Evolutionary conservation across 1,284 basidiomycete species (phyloP).

Genomic region (Cronartium quercuum): DNA sequence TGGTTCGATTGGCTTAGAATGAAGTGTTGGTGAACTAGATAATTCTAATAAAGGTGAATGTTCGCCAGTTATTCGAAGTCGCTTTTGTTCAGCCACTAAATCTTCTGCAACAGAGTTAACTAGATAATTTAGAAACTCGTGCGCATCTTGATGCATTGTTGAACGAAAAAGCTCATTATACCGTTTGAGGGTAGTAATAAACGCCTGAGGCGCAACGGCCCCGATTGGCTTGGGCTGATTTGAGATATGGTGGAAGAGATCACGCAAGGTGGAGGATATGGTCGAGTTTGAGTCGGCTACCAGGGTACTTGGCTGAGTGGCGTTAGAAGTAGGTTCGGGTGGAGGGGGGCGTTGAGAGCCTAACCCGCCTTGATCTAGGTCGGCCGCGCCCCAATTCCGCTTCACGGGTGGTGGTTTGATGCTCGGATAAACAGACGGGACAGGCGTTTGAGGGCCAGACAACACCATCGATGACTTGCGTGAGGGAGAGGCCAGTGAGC

Average conservation of each 20-base stretch:
- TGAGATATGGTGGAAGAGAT: constrained; percentile 78
- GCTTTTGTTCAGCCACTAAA: constrained; percentile 51
- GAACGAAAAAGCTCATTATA: constrained; percentile 79
- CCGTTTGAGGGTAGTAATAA: constrained; percentile 82
- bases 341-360: background rate
- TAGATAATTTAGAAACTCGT: constrained; percentile 87
- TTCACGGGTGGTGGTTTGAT: background rate
- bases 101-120: constrained; percentile 91
- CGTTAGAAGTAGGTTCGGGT: background rate
- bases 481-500: background rate
- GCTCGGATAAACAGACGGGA: background rate
- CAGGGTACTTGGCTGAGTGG: background rate
- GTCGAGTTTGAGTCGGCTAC: constrained; percentile 53
- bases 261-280: constrained; percentile 79
- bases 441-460: background rate
- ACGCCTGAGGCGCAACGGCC: constrained; percentile 74
- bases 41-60: constrained; percentile 22
- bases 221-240: constrained; percentile 56
- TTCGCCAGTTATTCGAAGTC: background rate
- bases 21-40: constrained; percentile 28
- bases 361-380: constrained; percentile 29
- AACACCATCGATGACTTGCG: background rate
- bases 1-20: constrained; percentile 47
- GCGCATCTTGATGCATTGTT: constrained; percentile 60
- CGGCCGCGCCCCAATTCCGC: constrained; percentile 35